Conservation (phyloP, 768 basidiomycete genomes). For the Sistotremastrum suecicum region DNA sequence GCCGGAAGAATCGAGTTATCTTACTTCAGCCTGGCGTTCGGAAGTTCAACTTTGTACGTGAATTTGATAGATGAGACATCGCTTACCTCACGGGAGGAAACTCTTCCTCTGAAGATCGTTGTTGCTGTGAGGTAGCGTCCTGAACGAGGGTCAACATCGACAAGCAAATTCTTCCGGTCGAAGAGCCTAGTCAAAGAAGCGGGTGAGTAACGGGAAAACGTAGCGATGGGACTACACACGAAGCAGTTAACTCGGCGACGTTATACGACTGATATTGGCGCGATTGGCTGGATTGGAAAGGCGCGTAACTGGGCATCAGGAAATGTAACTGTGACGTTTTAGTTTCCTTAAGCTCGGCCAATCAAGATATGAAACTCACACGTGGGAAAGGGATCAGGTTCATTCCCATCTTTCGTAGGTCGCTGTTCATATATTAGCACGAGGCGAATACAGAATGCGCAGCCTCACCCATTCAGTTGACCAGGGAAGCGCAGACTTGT, state of each 20-base stretch:
- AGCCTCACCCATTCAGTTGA: slow-evolving; percentile 67
- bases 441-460: not conserved
- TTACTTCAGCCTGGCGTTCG: slow-evolving; percentile 12
- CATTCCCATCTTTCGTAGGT: slow-evolving; percentile 81
- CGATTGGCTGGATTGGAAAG: slow-evolving; percentile 59
- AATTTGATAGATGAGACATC: not conserved
- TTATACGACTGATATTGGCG: slow-evolving; percentile 45
- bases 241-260: slow-evolving; percentile 56
- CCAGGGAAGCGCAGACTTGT: slow-evolving; percentile 90
- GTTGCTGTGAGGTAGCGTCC: slow-evolving; percentile 82
- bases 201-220: not conserved
- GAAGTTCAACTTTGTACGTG: too few species aligned
- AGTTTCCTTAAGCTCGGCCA: slow-evolving; percentile 11
- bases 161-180: slow-evolving; percentile 65
- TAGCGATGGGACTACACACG: slow-evolving; percentile 29
- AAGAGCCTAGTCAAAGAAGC: slow-evolving; percentile 39
- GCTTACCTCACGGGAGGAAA: slow-evolving; percentile 70
- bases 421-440: slow-evolving; percentile 26
- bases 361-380: slow-evolving; percentile 24
- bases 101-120: slow-evolving; percentile 73
- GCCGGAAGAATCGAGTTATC: slow-evolving; percentile 1
- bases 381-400: slow-evolving; percentile 96
- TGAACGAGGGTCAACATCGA: slow-evolving; percentile 68
- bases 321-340: slow-evolving; percentile 68
- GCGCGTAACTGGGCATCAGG: slow-evolving; percentile 90